phyloP scores from a whole-genome alignment of 257 asterid species.

The Rhazya stricta region DNA sequence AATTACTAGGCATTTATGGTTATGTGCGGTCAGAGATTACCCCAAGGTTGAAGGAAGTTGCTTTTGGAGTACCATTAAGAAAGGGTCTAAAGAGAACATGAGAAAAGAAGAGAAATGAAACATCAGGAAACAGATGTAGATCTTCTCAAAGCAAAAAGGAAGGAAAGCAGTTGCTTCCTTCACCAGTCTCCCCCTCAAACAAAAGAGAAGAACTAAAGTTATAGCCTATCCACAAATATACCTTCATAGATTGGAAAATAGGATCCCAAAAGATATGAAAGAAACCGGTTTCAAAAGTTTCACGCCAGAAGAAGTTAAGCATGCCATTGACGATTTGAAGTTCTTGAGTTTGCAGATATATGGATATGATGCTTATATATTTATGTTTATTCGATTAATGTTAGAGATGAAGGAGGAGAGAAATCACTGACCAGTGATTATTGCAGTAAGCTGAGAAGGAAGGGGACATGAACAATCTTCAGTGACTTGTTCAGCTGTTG shows the following conservation, averaged over 20 bases:
- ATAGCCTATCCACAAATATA: neutral
- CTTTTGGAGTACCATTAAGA: neutral
- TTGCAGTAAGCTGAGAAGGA: constrained; percentile 60
- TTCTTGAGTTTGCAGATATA: neutral
- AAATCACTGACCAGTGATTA: constrained; percentile 60
- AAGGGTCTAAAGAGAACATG: neutral
- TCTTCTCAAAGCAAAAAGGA: constrained; percentile 5
- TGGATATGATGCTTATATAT: neutral
- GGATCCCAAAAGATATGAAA: neutral
- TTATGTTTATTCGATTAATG: no score
- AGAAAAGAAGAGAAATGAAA: neutral
- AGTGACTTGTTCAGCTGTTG: constrained; percentile 65
- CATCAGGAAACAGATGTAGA: neutral
- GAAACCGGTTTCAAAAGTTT: neutral
- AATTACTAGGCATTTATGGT: neutral
- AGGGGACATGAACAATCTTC: constrained; percentile 23
- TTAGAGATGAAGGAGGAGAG: neutral
- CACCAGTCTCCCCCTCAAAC: constrained; percentile 10
- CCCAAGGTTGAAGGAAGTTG: neutral
- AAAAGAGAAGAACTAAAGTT: neutral
- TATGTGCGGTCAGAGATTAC: neutral
- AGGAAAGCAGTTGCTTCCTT: constrained; percentile 1
- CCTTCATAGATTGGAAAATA: neutral
- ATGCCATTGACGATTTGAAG: neutral
- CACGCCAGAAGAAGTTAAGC: neutral